phyloP scores from a whole-genome alignment of 73 alveolate species.

The Stentor coeruleus region DNA sequence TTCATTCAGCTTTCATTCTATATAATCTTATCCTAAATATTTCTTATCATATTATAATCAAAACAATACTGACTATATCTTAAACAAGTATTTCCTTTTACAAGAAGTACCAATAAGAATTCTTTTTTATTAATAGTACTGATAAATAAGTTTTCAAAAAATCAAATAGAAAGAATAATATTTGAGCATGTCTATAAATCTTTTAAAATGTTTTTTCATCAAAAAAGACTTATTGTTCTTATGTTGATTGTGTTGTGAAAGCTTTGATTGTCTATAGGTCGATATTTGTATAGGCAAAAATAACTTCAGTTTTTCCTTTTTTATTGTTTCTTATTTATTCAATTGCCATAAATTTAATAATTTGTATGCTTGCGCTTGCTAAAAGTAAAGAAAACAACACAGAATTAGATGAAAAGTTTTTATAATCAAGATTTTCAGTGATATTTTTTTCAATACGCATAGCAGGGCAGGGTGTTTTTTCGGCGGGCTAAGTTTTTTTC shows the following conservation, averaged over 20 bases:
- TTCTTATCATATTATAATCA: not conserved
- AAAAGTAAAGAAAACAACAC: not conserved
- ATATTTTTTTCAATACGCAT: not conserved
- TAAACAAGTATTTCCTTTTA: conserved; percentile 22
- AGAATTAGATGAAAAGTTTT: too few species aligned
- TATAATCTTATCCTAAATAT: too few species aligned
- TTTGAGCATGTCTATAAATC: not conserved
- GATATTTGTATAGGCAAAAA: conserved; percentile 41
- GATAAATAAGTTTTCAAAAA: not conserved
- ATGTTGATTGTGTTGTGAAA: conserved; percentile 35
- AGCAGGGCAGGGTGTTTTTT: not conserved
- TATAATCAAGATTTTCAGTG: too few species aligned
- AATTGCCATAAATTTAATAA: not conserved
- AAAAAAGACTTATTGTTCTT: conserved; percentile 36
- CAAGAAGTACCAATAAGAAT: not conserved
- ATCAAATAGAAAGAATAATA: not conserved
- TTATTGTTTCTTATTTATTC: not conserved
- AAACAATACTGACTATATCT: not conserved
- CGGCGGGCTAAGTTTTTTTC: not conserved
- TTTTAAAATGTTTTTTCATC: conserved; percentile 30
- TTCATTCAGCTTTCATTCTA: too few species aligned
- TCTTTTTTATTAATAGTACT: not conserved
- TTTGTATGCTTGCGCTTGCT: not conserved
- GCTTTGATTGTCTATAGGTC: conserved; percentile 44
- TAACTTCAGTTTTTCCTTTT: conserved; percentile 30